Evolutionary conservation across 2,329 filamentous ascomycete genomes (phyloP), one percentile per base, ranked within the genome.

Genomic region (Hymenoscyphus occultus): DNA sequence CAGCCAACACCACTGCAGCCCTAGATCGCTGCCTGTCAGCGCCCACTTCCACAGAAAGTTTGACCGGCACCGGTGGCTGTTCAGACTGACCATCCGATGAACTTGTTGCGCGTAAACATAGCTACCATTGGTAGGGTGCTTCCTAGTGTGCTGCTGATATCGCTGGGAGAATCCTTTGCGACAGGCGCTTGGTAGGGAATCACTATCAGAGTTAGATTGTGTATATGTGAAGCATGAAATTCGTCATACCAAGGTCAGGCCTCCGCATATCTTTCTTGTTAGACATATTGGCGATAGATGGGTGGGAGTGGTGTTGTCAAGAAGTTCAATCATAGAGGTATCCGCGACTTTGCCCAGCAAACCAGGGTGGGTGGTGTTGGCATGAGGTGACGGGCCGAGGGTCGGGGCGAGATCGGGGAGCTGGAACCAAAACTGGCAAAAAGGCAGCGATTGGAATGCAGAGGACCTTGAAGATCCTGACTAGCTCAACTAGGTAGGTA

Each of bases 81-180:
- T 22, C 48, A 19, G 58, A 76, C 81, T 67, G 78, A 86, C 85
- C 86, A 89, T 75, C 86, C 86, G 65, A 89, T 80, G 74, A 86
- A 95, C 84, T 91, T 90, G 80, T 96, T 97, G 71, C 93, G 86
- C 72, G 90, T 95, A 77, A 97, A 95, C 84, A 97, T 96, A 69
- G 93, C 93, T 65, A 92, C 93, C 94, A 97, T 97, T 65, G 94
- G 94, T 75, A 98, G 82, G 42, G 93, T 96, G 75, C 89, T 94
- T 35, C 84, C 81, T 63, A 89, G 74, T 35, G 83, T 92, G 78
- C 90, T 89, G 62, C 86, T 82, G 77, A 96, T 85, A 75, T 97
- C 93, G 65, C 78, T 77, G 70, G 84, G 80, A 68, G 81, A 83
- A 72, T 86, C 84, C 73, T 88, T 87, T 72, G 86, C 81, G 59